Conservation (phyloP, 2,329 filamentous ascomycete species). For the Trichoderma sp. region DNA sequence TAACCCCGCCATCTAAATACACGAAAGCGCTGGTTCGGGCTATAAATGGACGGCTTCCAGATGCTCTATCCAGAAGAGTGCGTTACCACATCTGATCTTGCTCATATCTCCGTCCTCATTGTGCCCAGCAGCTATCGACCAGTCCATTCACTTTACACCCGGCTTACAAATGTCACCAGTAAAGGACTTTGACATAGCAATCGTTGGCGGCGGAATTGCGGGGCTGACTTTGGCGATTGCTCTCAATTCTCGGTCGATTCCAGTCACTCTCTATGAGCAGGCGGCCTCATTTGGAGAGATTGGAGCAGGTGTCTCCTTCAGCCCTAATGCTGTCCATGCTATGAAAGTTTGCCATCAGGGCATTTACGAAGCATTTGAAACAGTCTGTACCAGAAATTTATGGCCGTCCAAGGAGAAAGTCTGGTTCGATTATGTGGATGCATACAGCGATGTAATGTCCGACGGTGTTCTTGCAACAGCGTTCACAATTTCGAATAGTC, state of each 20-base stretch:
- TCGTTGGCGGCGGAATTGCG: slow-evolving; percentile 54
- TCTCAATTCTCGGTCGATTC: slow-evolving; percentile 43
- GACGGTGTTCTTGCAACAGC: background rate
- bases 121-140: no score
- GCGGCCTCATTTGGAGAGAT: slow-evolving; percentile 43
- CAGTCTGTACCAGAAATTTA: background rate
- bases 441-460: background rate
- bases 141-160: no score
- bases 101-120: no score
- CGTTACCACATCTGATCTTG: no score
- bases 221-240: slow-evolving; percentile 49
- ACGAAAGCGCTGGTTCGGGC: no score
- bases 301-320: slow-evolving; percentile 52
- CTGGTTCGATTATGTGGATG: background rate
- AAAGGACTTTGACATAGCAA: slow-evolving; percentile 37
- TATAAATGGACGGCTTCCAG: no score
- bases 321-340: slow-evolving; percentile 30
- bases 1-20: no score
- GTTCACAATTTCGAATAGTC: background rate
- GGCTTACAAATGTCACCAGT: no score
- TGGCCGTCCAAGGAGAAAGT: background rate
- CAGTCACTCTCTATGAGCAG: slow-evolving; percentile 48
- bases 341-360: slow-evolving; percentile 32
- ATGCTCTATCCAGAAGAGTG: no score
- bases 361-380: background rate